Percentiles rank a stretch among this genome's conserved stretches.
Conservation (phyloP, 192 early-diverging fungal species). For the Chytriomyces sp. region DNA sequence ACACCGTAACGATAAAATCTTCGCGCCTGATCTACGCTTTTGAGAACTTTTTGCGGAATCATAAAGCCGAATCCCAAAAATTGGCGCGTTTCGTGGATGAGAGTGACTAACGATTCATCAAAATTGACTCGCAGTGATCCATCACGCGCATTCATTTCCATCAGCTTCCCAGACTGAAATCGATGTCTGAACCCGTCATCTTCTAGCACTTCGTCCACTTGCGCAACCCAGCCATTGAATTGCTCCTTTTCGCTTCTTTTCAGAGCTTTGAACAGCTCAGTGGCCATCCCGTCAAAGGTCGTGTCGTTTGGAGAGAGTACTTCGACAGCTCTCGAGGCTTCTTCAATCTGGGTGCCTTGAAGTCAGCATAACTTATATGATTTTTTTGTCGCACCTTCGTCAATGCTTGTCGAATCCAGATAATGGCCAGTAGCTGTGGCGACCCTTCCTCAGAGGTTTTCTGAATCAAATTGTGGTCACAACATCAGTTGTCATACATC, state of each 20-base stretch:
- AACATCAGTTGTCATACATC: not conserved
- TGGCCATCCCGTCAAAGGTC: constrained; percentile 31
- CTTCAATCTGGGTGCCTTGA: constrained; percentile 38
- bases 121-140: constrained; percentile 57
- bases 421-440: constrained; percentile 33
- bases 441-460: constrained; percentile 2
- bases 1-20: constrained; percentile 56
- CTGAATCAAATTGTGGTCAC: not conserved
- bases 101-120: constrained; percentile 46
- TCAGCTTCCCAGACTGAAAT: constrained; percentile 40
- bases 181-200: constrained; percentile 21
- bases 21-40: constrained; percentile 46
- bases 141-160: constrained; percentile 52
- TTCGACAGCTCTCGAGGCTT: constrained; percentile 37
- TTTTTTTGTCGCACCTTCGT: constrained; percentile 32
- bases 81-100: constrained; percentile 54
- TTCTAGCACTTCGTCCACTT: constrained; percentile 37
- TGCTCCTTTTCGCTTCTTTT: constrained; percentile 46
- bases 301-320: constrained; percentile 35
- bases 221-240: constrained; percentile 45
- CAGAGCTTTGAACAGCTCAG: constrained; percentile 39
- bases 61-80: constrained; percentile 56
- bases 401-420: constrained; percentile 47
- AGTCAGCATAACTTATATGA: not conserved
- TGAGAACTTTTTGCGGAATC: constrained; percentile 47